Percentiles rank a stretch among this genome's conserved stretches.
These are phyloP conservation scores for Leishmania guyanensis DNA, from an alignment of 208 protist genomes.

Conservation along the genomic window DNA sequence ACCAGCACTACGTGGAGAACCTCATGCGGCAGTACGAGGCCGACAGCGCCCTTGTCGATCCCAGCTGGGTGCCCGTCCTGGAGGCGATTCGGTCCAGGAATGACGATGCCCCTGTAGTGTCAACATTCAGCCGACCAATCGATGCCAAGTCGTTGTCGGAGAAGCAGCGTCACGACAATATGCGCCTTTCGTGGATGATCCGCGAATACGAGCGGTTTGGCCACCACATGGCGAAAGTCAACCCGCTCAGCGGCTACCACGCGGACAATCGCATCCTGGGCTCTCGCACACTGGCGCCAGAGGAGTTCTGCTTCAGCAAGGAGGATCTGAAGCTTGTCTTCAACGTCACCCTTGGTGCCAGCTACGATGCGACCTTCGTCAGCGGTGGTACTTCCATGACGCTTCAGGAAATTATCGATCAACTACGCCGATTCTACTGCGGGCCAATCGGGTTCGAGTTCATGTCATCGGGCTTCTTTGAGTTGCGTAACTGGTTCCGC, in stretches of 20 bases:
- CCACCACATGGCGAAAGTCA: conserved; percentile 78
- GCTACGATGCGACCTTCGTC: conserved; percentile 76
- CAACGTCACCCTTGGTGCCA: conserved; percentile 78
- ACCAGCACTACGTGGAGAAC: conserved; percentile 79
- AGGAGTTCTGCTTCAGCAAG: conserved; percentile 83
- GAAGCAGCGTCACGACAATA: conserved; percentile 85
- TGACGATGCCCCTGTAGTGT: conserved; percentile 62
- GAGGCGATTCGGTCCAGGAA: conserved; percentile 59
- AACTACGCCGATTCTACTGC: conserved; percentile 89
- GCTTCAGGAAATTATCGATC: conserved; percentile 73
- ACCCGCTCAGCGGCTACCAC: conserved; percentile 60
- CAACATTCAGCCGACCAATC: conserved; percentile 76
- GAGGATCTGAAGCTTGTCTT: conserved; percentile 79
- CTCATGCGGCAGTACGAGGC: conserved; percentile 79
- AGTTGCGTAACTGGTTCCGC: conserved; percentile 96
- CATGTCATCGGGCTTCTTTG: conserved; percentile 95
- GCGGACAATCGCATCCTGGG: conserved; percentile 26
- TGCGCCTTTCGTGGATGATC: conserved; percentile 92
- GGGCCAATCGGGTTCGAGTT: conserved; percentile 95
- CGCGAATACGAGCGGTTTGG: conserved; percentile 86
- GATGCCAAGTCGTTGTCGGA: conserved; percentile 63
- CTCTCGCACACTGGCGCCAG: conserved; percentile 47
- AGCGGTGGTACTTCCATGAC: conserved; percentile 75
- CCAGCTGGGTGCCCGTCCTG: conserved; percentile 83
- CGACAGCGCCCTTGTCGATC: conserved; percentile 70